A percentile compares a stretch with the other conserved stretches of the same genome.
These are phyloP conservation scores for Thielaviopsis euricoi DNA, from an alignment of 2,329 filamentous ascomycete species.

Conservation along the genomic window DNA sequence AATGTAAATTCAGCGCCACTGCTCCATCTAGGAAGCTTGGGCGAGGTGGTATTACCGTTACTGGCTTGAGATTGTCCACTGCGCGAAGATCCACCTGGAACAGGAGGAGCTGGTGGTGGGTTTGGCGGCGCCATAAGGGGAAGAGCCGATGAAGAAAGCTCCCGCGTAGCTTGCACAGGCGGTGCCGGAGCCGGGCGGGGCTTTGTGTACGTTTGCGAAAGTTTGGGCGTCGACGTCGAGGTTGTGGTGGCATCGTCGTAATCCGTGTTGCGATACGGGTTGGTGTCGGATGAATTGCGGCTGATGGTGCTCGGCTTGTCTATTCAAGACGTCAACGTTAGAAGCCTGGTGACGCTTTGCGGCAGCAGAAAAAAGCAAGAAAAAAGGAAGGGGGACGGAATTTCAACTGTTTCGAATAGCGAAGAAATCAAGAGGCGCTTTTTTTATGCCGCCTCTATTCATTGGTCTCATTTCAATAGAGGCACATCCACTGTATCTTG, in stretches of 20 bases:
- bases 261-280: not conserved
- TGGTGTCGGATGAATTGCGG: conserved; percentile 5
- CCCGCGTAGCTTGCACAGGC: conserved; percentile 5
- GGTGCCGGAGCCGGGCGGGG: conserved; percentile 10
- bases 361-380: conserved; percentile 1
- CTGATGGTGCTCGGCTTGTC: conserved; percentile 23
- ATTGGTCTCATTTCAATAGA: too few relatives aligned
- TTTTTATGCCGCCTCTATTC: too few relatives aligned
- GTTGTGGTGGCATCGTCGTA: not conserved
- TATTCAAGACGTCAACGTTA: conserved; percentile 27
- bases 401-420: too few relatives aligned
- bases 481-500: too few relatives aligned
- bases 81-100: conserved; percentile 10
- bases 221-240: not conserved
- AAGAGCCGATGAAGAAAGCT: conserved; percentile 9
- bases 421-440: too few relatives aligned
- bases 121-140: conserved; percentile 2
- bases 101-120: conserved; percentile 8
- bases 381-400: too few relatives aligned
- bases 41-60: conserved; percentile 27
- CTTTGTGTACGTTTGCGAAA: conserved; percentile 10
- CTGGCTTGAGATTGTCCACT: conserved; percentile 8
- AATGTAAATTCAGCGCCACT: conserved; percentile 75
- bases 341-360: conserved; percentile 24
- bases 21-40: conserved; percentile 58